A percentile compares a stretch with the other conserved stretches of the same genome.
Evolutionary conservation across 2,329 filamentous ascomycete species (phyloP).

Genomic region (Colletotrichum cordylinicola): DNA sequence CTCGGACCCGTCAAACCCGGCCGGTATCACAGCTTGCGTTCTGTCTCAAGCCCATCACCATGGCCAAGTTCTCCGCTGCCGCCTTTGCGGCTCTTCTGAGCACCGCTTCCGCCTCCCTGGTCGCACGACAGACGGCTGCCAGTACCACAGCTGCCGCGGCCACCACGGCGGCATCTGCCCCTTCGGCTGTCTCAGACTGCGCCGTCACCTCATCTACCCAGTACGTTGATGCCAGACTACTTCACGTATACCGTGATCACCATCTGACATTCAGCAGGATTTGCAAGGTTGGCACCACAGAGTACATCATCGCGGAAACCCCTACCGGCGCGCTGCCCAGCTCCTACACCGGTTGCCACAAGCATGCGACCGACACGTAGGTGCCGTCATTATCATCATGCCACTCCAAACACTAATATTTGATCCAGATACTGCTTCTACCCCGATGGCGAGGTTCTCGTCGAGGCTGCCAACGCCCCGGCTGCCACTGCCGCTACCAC

Average conservation of each 20-base stretch:
- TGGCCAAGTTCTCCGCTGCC: slow-evolving; percentile 12
- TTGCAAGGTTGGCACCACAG: slow-evolving; percentile 18
- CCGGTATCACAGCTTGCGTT: background rate
- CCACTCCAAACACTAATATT: background rate
- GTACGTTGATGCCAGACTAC: background rate
- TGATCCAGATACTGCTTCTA: slow-evolving; percentile 46
- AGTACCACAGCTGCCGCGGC: slow-evolving; percentile 27
- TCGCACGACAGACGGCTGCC: slow-evolving; percentile 36
- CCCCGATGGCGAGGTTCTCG: slow-evolving; percentile 45
- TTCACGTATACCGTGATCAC: background rate
- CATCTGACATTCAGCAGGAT: background rate
- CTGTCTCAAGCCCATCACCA: background rate
- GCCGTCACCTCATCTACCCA: slow-evolving; percentile 22
- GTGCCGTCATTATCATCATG: slow-evolving; percentile 1
- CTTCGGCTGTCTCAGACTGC: slow-evolving; percentile 19
- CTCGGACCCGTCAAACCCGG: background rate
- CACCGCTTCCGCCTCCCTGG: slow-evolving; percentile 10
- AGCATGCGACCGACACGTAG: slow-evolving; percentile 55
- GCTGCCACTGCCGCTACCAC: slow-evolving; percentile 14
- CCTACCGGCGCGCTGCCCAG: slow-evolving; percentile 29
- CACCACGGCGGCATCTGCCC: background rate
- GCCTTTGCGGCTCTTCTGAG: slow-evolving; percentile 13
- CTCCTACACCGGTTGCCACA: slow-evolving; percentile 52
- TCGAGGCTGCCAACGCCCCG: slow-evolving; percentile 33
- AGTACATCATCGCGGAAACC: slow-evolving; percentile 16